phyloP scores from a whole-genome alignment of 2,329 filamentous ascomycete genomes.

The Zarea fungicola region DNA sequence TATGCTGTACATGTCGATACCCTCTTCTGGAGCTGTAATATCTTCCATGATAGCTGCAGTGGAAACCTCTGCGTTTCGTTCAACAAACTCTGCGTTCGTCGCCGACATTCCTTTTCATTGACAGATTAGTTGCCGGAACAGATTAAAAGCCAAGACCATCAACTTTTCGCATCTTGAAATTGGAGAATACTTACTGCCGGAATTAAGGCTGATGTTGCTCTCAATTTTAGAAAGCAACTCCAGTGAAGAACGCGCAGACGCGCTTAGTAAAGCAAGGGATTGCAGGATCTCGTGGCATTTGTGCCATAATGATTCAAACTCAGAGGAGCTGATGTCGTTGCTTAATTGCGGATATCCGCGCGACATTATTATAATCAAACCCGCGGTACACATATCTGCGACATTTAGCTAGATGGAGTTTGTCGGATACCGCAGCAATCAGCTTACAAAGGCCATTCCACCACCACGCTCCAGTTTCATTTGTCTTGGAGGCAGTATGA shows the following conservation, averaged over 20 bases:
- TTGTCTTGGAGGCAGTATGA: not conserved
- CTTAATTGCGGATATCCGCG: not conserved
- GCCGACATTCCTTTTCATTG: not conserved
- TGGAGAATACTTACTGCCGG: not conserved
- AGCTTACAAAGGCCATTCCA: not conserved
- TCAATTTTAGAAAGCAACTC: not conserved
- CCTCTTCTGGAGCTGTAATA: not conserved
- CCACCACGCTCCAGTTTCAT: not conserved
- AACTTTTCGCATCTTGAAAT: too few relatives aligned
- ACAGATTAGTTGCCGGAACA: not conserved
- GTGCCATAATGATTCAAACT: not conserved
- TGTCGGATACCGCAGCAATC: not conserved
- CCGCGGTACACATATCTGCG: not conserved
- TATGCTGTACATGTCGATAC: not conserved
- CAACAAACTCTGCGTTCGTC: not conserved
- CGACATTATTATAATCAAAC: not conserved
- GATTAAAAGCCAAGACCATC: too few relatives aligned
- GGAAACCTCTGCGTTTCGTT: not conserved
- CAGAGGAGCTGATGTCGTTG: not conserved
- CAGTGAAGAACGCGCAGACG: not conserved
- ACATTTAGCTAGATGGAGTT: not conserved
- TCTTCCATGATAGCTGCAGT: not conserved
- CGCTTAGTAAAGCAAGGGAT: not conserved
- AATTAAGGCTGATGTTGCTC: too few relatives aligned
- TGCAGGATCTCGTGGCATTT: not conserved